Evolutionary conservation across 306 rosid species (phyloP).

Genomic region (Dalbergia oliveri): DNA sequence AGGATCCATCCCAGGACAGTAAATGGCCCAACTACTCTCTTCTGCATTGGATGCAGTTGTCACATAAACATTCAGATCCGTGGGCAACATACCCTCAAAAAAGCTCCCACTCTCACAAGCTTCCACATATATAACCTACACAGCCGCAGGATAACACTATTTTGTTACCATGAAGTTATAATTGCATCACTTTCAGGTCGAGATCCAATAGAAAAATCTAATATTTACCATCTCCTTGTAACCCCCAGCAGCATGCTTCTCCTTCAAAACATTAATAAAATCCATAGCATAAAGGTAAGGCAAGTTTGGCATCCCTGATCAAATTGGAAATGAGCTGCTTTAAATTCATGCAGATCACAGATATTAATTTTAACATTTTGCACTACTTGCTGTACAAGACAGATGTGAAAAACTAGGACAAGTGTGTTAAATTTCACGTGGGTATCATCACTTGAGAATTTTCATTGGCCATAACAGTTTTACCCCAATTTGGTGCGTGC

Average conservation of each 20-base stretch:
- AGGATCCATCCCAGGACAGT: conserved; percentile 87
- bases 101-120: conserved; percentile 98
- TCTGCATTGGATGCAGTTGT: conserved; percentile 93
- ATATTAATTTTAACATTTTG: too few species aligned
- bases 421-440: too few species aligned
- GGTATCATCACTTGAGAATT: neutral
- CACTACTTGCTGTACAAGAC: too few species aligned
- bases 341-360: neutral
- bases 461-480: too few species aligned
- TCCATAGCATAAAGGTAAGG: conserved; percentile 85
- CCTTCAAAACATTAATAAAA: conserved; percentile 75
- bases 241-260: conserved; percentile 74
- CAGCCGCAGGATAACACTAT: conserved; percentile 6
- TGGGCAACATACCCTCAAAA: conserved; percentile 90
- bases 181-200: neutral
- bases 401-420: too few species aligned
- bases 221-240: conserved; percentile 81
- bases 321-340: neutral
- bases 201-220: neutral
- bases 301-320: conserved; percentile 90
- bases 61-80: conserved; percentile 74
- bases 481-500: too few species aligned
- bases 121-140: conserved; percentile 88
- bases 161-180: neutral
- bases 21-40: conserved; percentile 90